Base-by-base conservation (phyloP, 2,329 filamentous ascomycete species). In the Scedosporium boydii region DNA sequence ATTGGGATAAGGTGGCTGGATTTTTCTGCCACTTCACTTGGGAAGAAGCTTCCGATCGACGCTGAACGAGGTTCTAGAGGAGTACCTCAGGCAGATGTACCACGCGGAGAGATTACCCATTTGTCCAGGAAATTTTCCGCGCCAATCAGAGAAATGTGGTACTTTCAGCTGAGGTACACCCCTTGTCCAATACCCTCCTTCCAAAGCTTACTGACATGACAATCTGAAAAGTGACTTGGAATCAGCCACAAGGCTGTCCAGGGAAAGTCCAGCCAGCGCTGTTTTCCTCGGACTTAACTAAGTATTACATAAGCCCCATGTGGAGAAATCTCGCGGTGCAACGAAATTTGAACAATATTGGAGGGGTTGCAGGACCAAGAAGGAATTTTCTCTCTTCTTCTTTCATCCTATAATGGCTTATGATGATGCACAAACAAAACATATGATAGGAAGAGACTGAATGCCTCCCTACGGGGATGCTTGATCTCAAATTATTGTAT, bases 401-500 rank as follows among this genome's bases (percentile, higher is more conserved):
- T 68, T 70, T 67, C 70, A 73, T 72, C 66, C 73, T 72, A 78
- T 16, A 29, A 61, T 34, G 59, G 83, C 82, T 85, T 63, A 72
- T 87, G 84, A 87, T 86, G 84, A 86, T 83, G 80, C 73, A 70
- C 48, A 73, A 67, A 76, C 78, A 76, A 77, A 79, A 76, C 70
- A 74, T 74, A 84, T 84, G 81, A 87, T 87, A 87, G 84, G 84
- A 87, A 87, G 84, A 87, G 83, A 81, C 78, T 86, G 82, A 86
- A 82, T 77, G 79, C 77, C 80, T 74, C 74, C 75, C 69, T 66
- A 65, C 68, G 67, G 74, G 78, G 76, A 76, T 78, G 78, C 76
- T 80, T 86, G 84, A 86, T 86, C 80, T 85, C 80, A 85, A 77
- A 26, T 74, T 76, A 34, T 75, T 72, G 73, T 80, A 82, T 86